Percentiles rank a stretch among this genome's conserved stretches.
phyloP scores from a whole-genome alignment of 1,284 basidiomycete species.

The Moesziomyces globuligerus region DNA sequence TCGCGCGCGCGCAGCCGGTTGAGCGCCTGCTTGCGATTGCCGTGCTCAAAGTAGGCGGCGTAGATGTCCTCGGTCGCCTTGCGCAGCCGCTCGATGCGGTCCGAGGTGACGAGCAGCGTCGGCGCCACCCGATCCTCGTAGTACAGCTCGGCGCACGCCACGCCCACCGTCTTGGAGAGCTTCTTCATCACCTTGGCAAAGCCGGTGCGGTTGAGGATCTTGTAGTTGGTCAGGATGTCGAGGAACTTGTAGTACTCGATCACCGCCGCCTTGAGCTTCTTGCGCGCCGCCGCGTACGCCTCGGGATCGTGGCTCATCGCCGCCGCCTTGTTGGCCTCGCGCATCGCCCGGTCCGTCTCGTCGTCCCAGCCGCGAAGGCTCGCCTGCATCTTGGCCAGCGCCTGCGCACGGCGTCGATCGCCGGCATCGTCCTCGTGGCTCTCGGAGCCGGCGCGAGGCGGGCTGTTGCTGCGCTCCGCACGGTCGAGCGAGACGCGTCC shows the following conservation, averaged over 20 bases:
- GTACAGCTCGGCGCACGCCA: constrained; percentile 76
- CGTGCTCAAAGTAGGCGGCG: constrained; percentile 72
- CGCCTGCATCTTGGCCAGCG: constrained; percentile 52
- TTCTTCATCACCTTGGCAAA: constrained; percentile 89
- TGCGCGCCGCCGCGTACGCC: constrained; percentile 82
- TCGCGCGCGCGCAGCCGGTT: constrained; percentile 72
- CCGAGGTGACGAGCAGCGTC: constrained; percentile 71
- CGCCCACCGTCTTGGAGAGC: constrained; percentile 85
- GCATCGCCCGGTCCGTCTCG: constrained; percentile 42
- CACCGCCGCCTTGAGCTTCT: constrained; percentile 82
- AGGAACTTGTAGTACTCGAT: constrained; percentile 82
- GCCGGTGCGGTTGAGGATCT: constrained; percentile 80
- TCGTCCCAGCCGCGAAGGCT: constrained; percentile 43
- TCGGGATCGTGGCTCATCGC: constrained; percentile 74
- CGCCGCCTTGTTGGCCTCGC: constrained; percentile 55
- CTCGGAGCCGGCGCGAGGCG: constrained; percentile 9
- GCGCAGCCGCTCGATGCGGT: constrained; percentile 76
- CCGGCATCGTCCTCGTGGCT: constrained; percentile 53
- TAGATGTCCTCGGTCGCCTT: constrained; percentile 70
- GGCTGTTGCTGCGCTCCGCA: constrained; percentile 16
- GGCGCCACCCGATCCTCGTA: constrained; percentile 76
- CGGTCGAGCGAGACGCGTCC: constrained; percentile 10
- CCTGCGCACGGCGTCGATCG: constrained; percentile 50
- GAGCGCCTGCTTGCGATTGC: constrained; percentile 83
- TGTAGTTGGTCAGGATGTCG: constrained; percentile 82